Base-by-base conservation (phyloP, 768 basidiomycete genomes). In the Rhodosporidiobolus odoratus region DNA sequence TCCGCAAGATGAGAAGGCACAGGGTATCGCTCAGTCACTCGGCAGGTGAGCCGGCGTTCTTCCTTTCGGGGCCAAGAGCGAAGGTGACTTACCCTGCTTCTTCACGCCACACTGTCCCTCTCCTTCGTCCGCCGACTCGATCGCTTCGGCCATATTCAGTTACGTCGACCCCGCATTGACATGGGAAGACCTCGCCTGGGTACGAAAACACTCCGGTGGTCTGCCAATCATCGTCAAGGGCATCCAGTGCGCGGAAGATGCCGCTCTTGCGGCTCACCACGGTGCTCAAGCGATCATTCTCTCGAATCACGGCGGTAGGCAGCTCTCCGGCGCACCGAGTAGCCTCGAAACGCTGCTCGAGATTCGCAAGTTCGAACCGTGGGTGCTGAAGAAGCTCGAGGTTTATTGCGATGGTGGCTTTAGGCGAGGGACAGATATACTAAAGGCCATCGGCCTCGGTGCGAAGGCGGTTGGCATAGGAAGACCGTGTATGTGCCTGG, bases 211-310 rank as follows among this genome's bases (percentile, higher is more conserved):
- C 13, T 78, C 80, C 7, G 38, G n/a, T 13, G 65, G 75, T 21
- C 68, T 82, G 19, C 79, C 80, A 2, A 59, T 82, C 52, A 79
- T 81, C 15, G 66, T 82, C 60, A 82, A 82, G 60, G 81, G 81
- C 25, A 76, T 82, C 56, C 77, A 71, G 38, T 71, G 78, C 0
- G 75, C 76, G 25, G 78, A 82, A 86, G 94, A 96, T 80, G 92
- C 90, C 4, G 85, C 91, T 50, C 84, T 92, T 56, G 92, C 92
- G 37, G 86, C 84, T 25, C 87, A 93, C 70, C 85, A 88, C 38
- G 91, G 92, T 19, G 88, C 90, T 25, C 88, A 94, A 66, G 94
- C 89, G 8, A 91, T 97, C 71, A 83, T 94, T 65, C 80, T 97
- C 15, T 91, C 89, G 1, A 97, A 97, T 74, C 94, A 97, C 75